Conservation (phyloP, 768 basidiomycete species). For the Megacollybia marginata region DNA sequence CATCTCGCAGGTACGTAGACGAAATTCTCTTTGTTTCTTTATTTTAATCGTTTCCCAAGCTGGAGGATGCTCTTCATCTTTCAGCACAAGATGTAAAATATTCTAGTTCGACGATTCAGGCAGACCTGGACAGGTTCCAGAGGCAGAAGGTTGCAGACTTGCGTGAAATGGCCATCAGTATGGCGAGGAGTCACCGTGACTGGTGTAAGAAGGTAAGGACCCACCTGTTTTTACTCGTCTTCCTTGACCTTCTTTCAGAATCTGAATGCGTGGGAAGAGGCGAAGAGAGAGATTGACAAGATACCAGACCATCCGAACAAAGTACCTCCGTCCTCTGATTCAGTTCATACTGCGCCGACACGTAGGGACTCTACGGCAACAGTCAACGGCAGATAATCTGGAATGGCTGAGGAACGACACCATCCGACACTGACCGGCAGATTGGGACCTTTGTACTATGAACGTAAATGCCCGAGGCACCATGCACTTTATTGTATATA, state of each 20-base stretch:
- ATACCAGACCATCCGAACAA: slow-evolving; percentile 89
- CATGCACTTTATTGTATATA: no score
- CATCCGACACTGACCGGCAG: no score
- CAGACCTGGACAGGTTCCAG: slow-evolving; percentile 96
- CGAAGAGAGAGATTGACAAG: slow-evolving; percentile 83
- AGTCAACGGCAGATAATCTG: slow-evolving; percentile 50
- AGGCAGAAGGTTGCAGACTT: slow-evolving; percentile 97
- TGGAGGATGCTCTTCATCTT: slow-evolving; percentile 91
- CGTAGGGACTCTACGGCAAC: slow-evolving; percentile 67
- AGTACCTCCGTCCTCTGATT: slow-evolving; percentile 26
- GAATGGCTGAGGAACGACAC: no score
- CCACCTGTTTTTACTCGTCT: slow-evolving; percentile 1
- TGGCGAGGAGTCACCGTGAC: slow-evolving; percentile 87
- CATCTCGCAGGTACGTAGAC: slow-evolving; percentile 75
- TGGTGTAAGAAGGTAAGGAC: slow-evolving; percentile 87
- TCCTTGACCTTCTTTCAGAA: slow-evolving; percentile 48
- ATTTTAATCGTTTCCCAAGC: slow-evolving; percentile 35
- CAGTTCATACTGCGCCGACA: slow-evolving; percentile 26
- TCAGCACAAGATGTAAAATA: slow-evolving; percentile 94
- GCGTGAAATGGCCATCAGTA: slow-evolving; percentile 85
- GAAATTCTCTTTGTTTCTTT: neutral
- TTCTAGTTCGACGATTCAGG: slow-evolving; percentile 92
- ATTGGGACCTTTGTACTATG: no score
- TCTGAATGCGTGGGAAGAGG: slow-evolving; percentile 95
- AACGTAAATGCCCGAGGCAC: no score